Percentiles rank a stretch among this genome's conserved stretches.
Evolutionary conservation across 2,329 filamentous ascomycete species (phyloP).

Genomic region (Neurospora sp.): DNA sequence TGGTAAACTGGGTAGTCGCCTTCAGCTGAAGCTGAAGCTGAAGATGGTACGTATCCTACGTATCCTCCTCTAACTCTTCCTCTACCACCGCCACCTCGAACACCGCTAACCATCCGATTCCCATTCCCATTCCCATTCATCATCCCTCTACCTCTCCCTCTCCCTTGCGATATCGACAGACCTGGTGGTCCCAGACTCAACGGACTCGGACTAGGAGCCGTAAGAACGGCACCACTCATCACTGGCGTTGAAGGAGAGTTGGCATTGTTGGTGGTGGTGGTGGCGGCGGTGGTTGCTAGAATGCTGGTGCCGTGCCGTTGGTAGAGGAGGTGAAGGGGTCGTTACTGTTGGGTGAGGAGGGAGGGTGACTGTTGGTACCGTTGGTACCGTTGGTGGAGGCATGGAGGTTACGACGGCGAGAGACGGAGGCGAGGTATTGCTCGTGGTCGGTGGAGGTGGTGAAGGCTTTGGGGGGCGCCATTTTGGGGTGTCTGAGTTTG

Average conservation of each 20-base stretch:
- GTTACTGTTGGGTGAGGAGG: background rate
- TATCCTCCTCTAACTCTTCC: no score
- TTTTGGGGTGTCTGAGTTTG: no score
- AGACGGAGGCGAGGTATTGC: background rate
- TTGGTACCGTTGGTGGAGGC: background rate
- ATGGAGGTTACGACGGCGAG: background rate
- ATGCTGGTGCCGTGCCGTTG: background rate
- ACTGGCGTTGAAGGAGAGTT: background rate
- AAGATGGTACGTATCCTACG: no score
- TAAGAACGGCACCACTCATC: background rate
- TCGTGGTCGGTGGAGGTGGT: background rate
- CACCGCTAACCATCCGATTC: no score
- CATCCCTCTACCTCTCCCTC: background rate
- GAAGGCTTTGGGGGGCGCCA: background rate
- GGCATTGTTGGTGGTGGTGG: background rate
- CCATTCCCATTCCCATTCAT: no score
- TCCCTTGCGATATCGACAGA: background rate
- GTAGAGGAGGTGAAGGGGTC: background rate
- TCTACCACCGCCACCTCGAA: no score
- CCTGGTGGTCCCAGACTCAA: background rate
- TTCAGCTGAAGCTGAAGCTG: no score
- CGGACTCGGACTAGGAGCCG: fast-evolving
- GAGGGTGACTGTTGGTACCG: background rate
- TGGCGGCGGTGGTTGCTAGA: background rate
- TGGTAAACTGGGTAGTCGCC: no score